phyloP scores from a whole-genome alignment of 2,329 filamentous ascomycete species.

The Pseudofabraea citricarpa region DNA sequence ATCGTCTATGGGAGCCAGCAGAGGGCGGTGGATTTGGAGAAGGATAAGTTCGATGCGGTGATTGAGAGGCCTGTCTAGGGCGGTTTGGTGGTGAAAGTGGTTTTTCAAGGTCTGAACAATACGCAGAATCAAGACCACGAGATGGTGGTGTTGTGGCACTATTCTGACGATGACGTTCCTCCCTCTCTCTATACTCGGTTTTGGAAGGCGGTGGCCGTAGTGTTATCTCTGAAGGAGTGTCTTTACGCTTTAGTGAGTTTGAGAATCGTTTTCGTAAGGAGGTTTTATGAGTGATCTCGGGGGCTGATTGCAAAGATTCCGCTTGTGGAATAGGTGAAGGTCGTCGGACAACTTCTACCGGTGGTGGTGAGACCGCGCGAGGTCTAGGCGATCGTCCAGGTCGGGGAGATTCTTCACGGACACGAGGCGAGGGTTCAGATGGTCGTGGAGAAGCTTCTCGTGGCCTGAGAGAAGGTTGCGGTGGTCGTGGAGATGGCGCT shows the following conservation, averaged over 20 bases:
- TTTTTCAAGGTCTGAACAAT: constrained; percentile 27
- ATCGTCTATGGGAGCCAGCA: background rate
- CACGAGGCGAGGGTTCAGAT: no score
- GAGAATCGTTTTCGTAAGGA: constrained; percentile 23
- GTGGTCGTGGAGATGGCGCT: constrained; percentile 4
- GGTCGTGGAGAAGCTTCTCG: no score
- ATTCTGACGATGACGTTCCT: constrained; percentile 6
- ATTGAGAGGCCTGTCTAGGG: background rate
- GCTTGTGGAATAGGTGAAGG: no score
- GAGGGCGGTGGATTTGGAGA: constrained; percentile 4
- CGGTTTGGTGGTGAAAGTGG: constrained; percentile 11
- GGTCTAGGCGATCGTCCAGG: no score
- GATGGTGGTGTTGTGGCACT: constrained; percentile 19
- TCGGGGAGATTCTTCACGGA: no score
- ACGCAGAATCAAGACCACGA: constrained; percentile 27
- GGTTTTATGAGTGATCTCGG: constrained; percentile 17
- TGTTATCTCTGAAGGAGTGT: constrained; percentile 11
- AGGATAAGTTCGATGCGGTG: constrained; percentile 3
- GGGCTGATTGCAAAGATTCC: background rate
- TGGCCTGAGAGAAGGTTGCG: no score
- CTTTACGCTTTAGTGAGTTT: constrained; percentile 22
- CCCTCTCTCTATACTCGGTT: constrained; percentile 1
- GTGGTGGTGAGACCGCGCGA: no score
- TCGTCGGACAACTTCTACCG: no score
- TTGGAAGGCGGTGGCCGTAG: constrained; percentile 7